Evolutionary conservation across 192 early-diverging fungal species (phyloP).

Genomic region (Entomortierella chlamydospora): DNA sequence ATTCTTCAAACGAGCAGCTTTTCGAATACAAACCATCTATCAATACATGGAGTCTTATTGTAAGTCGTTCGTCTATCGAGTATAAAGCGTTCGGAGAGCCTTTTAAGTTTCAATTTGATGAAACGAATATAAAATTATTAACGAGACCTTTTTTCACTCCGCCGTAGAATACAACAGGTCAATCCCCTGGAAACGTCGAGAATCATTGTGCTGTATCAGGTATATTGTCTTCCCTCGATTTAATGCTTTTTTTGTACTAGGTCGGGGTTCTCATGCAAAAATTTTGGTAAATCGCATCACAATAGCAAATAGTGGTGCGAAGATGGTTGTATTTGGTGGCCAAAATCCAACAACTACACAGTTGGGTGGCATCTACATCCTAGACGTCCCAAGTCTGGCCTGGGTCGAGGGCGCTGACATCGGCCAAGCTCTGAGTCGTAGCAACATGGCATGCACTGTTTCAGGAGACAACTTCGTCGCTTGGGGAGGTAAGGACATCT

Average conservation of each 20-base stretch:
- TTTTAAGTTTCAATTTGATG: neutral
- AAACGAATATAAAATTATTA: no score
- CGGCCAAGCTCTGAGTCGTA: neutral
- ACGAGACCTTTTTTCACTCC: neutral
- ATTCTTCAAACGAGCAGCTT: neutral
- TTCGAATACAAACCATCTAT: neutral
- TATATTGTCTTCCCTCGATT: neutral
- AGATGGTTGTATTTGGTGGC: slow-evolving; percentile 9
- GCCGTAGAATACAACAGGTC: neutral
- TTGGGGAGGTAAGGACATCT: slow-evolving; percentile 9
- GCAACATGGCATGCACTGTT: slow-evolving; percentile 10
- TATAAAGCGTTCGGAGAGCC: no score
- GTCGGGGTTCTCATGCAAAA: no score
- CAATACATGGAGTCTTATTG: neutral
- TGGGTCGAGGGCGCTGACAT: neutral
- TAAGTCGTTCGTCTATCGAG: neutral
- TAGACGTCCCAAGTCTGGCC: neutral
- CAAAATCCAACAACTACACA: neutral
- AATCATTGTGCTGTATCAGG: slow-evolving; percentile 10
- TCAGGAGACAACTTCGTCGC: neutral
- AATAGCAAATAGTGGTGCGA: slow-evolving; percentile 1
- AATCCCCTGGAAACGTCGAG: neutral
- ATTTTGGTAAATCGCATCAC: neutral
- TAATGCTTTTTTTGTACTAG: no score
- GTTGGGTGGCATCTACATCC: neutral